phyloP scores from a whole-genome alignment of 1,284 basidiomycete species.

The Cryptococcus wingfieldii region DNA sequence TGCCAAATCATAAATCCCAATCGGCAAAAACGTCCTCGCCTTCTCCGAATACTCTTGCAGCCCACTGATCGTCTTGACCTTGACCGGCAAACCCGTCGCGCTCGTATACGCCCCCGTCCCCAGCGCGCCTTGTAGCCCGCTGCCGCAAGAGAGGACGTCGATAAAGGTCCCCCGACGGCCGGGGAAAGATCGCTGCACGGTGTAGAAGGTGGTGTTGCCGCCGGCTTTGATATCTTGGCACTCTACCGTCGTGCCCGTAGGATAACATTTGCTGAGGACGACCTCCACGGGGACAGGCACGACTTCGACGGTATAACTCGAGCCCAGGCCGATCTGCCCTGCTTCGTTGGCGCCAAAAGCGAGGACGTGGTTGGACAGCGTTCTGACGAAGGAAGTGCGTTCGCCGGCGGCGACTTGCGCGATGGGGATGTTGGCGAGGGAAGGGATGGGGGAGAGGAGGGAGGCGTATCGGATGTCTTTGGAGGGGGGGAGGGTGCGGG shows the following conservation, averaged over 20 bases:
- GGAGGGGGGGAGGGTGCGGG: conserved; percentile 27
- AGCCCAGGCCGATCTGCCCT: conserved; percentile 79
- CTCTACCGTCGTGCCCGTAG: conserved; percentile 56
- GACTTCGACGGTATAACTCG: conserved; percentile 62
- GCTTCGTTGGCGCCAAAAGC: conserved; percentile 83
- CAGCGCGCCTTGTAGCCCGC: conserved; percentile 76
- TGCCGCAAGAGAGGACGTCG: conserved; percentile 75
- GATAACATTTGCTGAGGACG: conserved; percentile 56
- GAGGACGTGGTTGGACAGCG: conserved; percentile 70
- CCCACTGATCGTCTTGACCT: conserved; percentile 77
- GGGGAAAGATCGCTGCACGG: conserved; percentile 57
- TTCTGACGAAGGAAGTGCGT: conserved; percentile 68
- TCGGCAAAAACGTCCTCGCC: conserved; percentile 59
- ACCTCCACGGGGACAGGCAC: conserved; percentile 84
- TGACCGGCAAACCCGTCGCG: conserved; percentile 65
- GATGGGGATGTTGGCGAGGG: conserved; percentile 61
- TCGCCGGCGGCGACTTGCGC: conserved; percentile 71
- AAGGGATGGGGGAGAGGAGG: conserved; percentile 72
- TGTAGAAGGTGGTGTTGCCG: conserved; percentile 60
- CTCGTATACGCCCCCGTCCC: conserved; percentile 77
- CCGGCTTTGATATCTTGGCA: conserved; percentile 67
- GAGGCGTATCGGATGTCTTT: conserved; percentile 66
- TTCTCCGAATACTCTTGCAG: conserved; percentile 74
- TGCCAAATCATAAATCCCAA: conserved; percentile 62
- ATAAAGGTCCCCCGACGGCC: conserved; percentile 47